Evolutionary conservation across 257 asterid genomes (phyloP), one percentile per base, ranked within the genome.

Genomic region (Plantago major): DNA sequence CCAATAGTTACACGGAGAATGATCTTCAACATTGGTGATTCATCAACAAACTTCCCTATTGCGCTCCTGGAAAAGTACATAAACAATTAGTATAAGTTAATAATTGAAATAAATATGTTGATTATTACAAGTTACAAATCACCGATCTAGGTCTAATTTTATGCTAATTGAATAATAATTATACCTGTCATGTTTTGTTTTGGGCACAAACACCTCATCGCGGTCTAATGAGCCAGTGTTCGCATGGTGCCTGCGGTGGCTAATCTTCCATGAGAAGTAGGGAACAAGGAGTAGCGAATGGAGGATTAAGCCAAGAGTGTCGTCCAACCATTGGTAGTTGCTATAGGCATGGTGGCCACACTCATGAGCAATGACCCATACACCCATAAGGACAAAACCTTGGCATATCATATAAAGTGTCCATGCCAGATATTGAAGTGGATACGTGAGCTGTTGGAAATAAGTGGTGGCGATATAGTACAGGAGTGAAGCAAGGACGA

Each of bases 161-260:
- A 33, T 33, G 40, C 40, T 33, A 4, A 5, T 33, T 33, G 6
- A 4, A 1, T 33, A 1, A 33, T 33, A 4, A 1, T 33, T 33
- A 33, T 33, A 33, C 40, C 40, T 33, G 40, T 33, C 40, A 33
- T 33, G 7, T 65, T 81, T 85, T 22, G 38, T 14, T 28, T 79
- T 88, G 0, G 91, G 94, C 0, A 88, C 94, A 28, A 82, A 88
- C 4, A 88, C 96, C 54, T 88, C 96, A 9, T 88, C 96, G 0
- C 83, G 81, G 19, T 88, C 96, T 0, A 88, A 78, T 10, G 94
- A 88, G 14, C 82, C 89, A 0, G 96, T 88, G 71, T 88, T 88
- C 47, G 73, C 80, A 67, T 48, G 88, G 74, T 43, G 90, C 79
- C 95, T 73, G 15, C 78, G 82, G 58, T 76, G 82, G 26, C 82